Evolutionary conservation across 176 grass and related monocot genomes (phyloP), one percentile per base, ranked within the genome.

Genomic region (Neostapfia colusana): DNA sequence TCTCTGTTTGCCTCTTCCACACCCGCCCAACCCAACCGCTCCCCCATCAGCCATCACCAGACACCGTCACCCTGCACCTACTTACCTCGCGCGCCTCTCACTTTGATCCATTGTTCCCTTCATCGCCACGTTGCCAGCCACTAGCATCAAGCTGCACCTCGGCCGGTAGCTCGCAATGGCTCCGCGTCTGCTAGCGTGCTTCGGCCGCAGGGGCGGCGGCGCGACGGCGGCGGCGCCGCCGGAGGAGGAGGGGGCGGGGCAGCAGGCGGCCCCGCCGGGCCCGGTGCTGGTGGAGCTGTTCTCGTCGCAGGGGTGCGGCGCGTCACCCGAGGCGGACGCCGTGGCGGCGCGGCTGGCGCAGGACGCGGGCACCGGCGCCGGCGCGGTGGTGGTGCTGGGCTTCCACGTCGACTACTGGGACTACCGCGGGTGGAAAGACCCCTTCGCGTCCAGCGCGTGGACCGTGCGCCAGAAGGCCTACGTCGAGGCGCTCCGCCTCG

Each of bases 361-460:
- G 28, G 80, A 90, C 10, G 71, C 53, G 39, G 61, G 43, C 11
- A 1, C 18, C 18, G 88, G 73, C 8, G 24, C 69, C 39, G 65
- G 55, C 13, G 59, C 49, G 11, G 85, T 94, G 56, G 86, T 91
- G 49, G 89, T 90, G 72, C 82, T 98, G 53, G 88, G 72, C 10
- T 94, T 98, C 89, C 95, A 98, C 84, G 91, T 98, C n/a, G 95
- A 98, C 65, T 94, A 94, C 71, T 94, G 91, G 91, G 91, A 98
- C 78, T 88, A 98, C 79, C 59, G 83, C 38, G 91, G 91, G 18
- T 98, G 95, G 95, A 88, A 92, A 84, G 95, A 98, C 75, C 91
- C 87, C 1, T 94, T 98, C 81, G 95, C 83, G 18, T 81, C 84
- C 57, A 94, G 91, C 91, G 78, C 76, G 4, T 98, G 95, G 95